Evolutionary conservation across 2,329 filamentous ascomycete genomes (phyloP).

Genomic region (Lachnum nothofagi): DNA sequence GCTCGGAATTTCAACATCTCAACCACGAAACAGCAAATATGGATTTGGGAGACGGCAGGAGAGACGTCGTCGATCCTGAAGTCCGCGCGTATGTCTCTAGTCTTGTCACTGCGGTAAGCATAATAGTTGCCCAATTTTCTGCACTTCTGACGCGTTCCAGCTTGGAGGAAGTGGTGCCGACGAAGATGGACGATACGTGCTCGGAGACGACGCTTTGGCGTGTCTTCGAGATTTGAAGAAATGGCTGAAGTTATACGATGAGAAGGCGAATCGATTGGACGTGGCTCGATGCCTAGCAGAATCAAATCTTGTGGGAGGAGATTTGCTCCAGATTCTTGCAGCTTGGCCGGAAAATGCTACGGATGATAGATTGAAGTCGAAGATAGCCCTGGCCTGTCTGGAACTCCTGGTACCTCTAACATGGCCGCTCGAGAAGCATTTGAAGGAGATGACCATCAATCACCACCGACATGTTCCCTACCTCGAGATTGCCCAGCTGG

Average conservation of each 20-base stretch:
- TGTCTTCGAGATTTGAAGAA: constrained; percentile 88
- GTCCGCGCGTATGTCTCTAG: constrained; percentile 91
- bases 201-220: constrained; percentile 88
- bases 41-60: constrained; percentile 48
- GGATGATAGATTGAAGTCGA: constrained; percentile 69
- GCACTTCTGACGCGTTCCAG: constrained; percentile 42
- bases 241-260: constrained; percentile 93
- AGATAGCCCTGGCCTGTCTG: constrained; percentile 77
- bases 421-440: constrained; percentile 81
- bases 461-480: constrained; percentile 89
- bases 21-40: constrained; percentile 36
- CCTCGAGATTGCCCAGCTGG: constrained; percentile 78
- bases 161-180: constrained; percentile 78
- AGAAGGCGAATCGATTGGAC: constrained; percentile 88
- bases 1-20: not conserved
- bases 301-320: constrained; percentile 83
- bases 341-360: constrained; percentile 69
- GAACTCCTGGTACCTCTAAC: constrained; percentile 89
- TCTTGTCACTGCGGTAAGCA: constrained; percentile 71
- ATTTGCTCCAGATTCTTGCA: constrained; percentile 83
- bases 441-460: constrained; percentile 80
- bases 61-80: constrained; percentile 76
- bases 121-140: constrained; percentile 10
- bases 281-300: constrained; percentile 89
- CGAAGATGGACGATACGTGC: constrained; percentile 75